These are phyloP conservation scores for Mollisiaceae sp. DNA, from an alignment of 2,329 filamentous ascomycete genomes.

Conservation along the genomic window DNA sequence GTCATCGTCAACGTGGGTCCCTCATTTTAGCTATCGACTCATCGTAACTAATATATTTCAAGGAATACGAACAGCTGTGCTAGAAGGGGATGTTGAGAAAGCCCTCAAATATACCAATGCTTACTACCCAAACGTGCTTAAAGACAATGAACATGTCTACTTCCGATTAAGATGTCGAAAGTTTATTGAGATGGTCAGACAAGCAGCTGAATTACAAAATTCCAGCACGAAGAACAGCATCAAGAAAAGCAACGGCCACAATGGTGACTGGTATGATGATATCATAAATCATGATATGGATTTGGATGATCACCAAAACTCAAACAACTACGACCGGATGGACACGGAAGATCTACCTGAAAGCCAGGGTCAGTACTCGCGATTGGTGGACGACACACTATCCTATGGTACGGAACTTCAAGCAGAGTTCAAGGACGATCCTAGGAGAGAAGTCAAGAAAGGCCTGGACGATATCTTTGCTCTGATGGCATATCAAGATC, in stretches of 20 bases:
- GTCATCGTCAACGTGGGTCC: constrained; percentile 81
- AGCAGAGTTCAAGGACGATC: constrained; percentile 76
- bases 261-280: constrained; percentile 46
- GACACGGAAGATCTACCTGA: constrained; percentile 52
- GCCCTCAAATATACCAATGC: constrained; percentile 81
- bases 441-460: constrained; percentile 71
- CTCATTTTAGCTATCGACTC: neutral
- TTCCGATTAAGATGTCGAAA: constrained; percentile 89
- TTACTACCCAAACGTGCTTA: constrained; percentile 81
- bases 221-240: constrained; percentile 34
- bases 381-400: constrained; percentile 72
- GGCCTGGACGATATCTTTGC: constrained; percentile 86
- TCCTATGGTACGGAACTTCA: constrained; percentile 80
- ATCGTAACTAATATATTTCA: constrained; percentile 23
- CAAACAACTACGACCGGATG: constrained; percentile 55
- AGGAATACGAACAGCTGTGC: constrained; percentile 86
- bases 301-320: constrained; percentile 56
- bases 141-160: constrained; percentile 80
- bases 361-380: constrained; percentile 38
- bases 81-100: constrained; percentile 90
- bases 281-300: constrained; percentile 53
- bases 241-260: constrained; percentile 47
- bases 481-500: constrained; percentile 84
- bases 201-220: constrained; percentile 67
- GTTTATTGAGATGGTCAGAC: constrained; percentile 92